phyloP scores from a whole-genome alignment of 441 rosid species.

The Manihot esculenta region DNA sequence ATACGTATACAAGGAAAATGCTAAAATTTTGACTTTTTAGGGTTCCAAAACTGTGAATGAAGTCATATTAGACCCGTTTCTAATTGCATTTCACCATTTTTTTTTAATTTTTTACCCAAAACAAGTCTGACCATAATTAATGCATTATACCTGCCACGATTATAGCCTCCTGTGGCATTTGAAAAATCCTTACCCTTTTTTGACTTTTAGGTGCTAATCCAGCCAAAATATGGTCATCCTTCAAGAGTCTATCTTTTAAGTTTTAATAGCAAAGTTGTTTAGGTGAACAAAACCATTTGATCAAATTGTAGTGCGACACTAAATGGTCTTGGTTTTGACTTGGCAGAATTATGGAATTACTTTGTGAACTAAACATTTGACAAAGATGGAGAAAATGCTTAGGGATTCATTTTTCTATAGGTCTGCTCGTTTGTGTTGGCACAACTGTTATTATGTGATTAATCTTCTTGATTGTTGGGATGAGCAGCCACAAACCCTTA shows the following conservation, averaged over 20 bases:
- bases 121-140: background rate
- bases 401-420: background rate
- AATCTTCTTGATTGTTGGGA: too few species aligned
- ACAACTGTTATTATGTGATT: too few species aligned
- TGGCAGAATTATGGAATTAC: background rate
- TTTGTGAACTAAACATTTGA: background rate
- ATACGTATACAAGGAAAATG: background rate
- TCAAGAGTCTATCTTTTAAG: background rate
- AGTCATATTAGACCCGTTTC: slow-evolving; percentile 11
- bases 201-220: background rate
- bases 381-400: background rate
- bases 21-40: slow-evolving; percentile 8
- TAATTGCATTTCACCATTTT: background rate
- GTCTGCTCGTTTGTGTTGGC: background rate
- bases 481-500: too few species aligned
- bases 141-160: slow-evolving; percentile 12
- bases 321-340: background rate
- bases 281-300: slow-evolving; percentile 9
- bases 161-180: background rate
- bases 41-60: background rate
- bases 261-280: background rate
- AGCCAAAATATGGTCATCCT: background rate
- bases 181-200: slow-evolving; percentile 1
- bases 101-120: background rate
- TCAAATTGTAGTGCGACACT: background rate